Evolutionary conservation across 805 yeast species (phyloP).

Genomic region (Maudiozyma bulderi): DNA sequence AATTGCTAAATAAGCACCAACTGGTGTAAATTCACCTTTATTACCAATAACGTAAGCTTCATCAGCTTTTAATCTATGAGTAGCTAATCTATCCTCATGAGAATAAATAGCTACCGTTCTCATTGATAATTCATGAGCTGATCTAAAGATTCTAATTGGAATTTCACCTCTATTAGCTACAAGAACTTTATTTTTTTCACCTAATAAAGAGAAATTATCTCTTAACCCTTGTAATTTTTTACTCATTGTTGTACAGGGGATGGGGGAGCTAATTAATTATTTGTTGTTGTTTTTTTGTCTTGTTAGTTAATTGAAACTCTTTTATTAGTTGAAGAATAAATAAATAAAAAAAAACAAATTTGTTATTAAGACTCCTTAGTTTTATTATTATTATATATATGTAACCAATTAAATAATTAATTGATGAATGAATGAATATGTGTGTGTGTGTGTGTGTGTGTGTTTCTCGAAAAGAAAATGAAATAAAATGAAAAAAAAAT

Average conservation of each 20-base stretch:
- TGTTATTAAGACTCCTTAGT: too few species aligned
- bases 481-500: too few species aligned
- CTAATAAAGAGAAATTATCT: constrained; percentile 29
- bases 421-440: too few species aligned
- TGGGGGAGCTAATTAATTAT: not conserved
- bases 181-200: constrained; percentile 45
- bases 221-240: constrained; percentile 25
- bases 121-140: constrained; percentile 96
- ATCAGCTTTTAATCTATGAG: constrained; percentile 92
- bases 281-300: too few species aligned
- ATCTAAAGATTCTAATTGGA: constrained; percentile 82
- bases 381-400: too few species aligned
- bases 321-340: too few species aligned
- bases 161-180: constrained; percentile 84
- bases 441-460: too few species aligned
- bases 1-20: constrained; percentile 88
- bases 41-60: constrained; percentile 88
- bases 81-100: constrained; percentile 87
- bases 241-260: not conserved
- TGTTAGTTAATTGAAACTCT: too few species aligned
- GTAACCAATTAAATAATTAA: too few species aligned
- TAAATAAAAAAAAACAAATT: too few species aligned
- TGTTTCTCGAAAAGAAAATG: too few species aligned
- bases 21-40: constrained; percentile 86
- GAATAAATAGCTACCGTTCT: constrained; percentile 95